Evolutionary conservation across 331 rosid species (phyloP).

Genomic region (Quercus lobata): DNA sequence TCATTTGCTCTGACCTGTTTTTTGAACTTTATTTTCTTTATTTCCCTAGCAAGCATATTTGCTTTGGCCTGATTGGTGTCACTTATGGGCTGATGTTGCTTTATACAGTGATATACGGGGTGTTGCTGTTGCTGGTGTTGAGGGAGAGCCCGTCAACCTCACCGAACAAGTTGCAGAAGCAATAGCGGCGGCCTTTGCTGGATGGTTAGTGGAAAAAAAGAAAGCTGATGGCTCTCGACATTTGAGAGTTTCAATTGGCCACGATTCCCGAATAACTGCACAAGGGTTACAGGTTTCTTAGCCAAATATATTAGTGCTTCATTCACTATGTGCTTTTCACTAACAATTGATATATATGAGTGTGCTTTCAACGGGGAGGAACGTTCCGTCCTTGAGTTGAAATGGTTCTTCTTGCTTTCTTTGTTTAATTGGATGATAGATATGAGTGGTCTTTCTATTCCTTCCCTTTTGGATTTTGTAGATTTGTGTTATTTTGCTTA

Average conservation of each 20-base stretch:
- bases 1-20: neutral
- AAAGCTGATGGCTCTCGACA: constrained; percentile 48
- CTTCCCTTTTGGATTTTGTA: too few species aligned
- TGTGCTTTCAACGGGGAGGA: too few species aligned
- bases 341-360: too few species aligned
- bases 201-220: constrained; percentile 81
- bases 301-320: neutral
- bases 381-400: too few species aligned
- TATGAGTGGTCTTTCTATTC: too few species aligned
- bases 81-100: constrained; percentile 18
- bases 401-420: too few species aligned
- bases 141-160: constrained; percentile 78
- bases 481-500: too few species aligned
- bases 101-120: constrained; percentile 85
- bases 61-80: neutral
- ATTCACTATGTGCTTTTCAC: neutral
- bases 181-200: constrained; percentile 87
- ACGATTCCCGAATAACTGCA: constrained; percentile 87
- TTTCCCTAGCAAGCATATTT: neutral
- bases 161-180: constrained; percentile 91
- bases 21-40: neutral
- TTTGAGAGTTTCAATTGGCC: constrained; percentile 80
- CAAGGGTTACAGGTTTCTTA: constrained; percentile 60
- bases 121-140: constrained; percentile 85
- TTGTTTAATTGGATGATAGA: too few species aligned